Evolutionary conservation across 139 green algal species (phyloP).

Genomic region (Volvox africanus): DNA sequence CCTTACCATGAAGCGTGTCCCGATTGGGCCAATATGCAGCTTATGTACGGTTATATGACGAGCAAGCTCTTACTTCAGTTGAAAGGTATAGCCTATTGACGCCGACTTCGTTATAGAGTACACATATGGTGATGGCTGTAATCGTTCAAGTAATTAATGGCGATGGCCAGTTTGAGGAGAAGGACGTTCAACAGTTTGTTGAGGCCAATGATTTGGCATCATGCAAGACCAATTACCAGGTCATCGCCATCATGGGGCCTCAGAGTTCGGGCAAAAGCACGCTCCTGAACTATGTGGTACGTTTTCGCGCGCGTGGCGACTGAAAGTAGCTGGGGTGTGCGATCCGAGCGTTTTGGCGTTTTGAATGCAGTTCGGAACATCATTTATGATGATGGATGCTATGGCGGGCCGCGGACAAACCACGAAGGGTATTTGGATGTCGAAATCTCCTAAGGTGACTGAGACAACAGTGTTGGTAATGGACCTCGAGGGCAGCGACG

Average conservation of each 20-base stretch:
- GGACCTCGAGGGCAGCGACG: slow-evolving; percentile 94
- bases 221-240: slow-evolving; percentile 78
- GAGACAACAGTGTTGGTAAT: slow-evolving; percentile 88
- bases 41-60: too few species aligned
- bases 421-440: slow-evolving; percentile 93
- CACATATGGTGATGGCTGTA: background rate
- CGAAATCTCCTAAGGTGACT: slow-evolving; percentile 74
- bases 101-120: too few species aligned
- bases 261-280: slow-evolving; percentile 95
- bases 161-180: slow-evolving; percentile 71
- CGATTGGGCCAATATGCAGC: too few species aligned
- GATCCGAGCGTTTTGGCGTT: background rate
- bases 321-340: background rate
- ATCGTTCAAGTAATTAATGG: slow-evolving; percentile 75
- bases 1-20: too few species aligned
- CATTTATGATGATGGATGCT: slow-evolving; percentile 97
- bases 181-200: slow-evolving; percentile 63
- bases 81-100: too few species aligned
- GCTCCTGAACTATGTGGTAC: slow-evolving; percentile 91
- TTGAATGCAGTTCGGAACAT: slow-evolving; percentile 89
- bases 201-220: slow-evolving; percentile 51
- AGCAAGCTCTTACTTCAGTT: too few species aligned
- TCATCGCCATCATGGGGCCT: slow-evolving; percentile 98
- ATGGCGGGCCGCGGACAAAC: slow-evolving; percentile 87
- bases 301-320: background rate